These are phyloP conservation scores for Cutaneotrichosporon sp. DNA, from an alignment of 1,284 basidiomycete genomes.

Conservation along the genomic window DNA sequence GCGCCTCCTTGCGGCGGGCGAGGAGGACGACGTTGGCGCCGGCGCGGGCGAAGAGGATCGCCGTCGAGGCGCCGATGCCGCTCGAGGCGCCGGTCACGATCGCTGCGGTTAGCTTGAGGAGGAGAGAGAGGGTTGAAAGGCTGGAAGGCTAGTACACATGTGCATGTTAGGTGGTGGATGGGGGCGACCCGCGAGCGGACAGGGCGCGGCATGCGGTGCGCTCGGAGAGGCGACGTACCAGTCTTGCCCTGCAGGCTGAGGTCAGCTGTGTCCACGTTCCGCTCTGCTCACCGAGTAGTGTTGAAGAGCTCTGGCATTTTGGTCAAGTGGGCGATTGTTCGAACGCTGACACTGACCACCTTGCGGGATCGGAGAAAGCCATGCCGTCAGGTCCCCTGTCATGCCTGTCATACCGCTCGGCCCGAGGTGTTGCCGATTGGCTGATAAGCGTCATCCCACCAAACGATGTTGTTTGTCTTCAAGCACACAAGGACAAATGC, in stretches of 20 bases:
- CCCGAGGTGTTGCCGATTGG: conserved; percentile 5
- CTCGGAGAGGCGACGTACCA: conserved; percentile 12
- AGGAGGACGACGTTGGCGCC: conserved; percentile 65
- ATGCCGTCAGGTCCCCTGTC: neutral
- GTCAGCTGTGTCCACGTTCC: conserved; percentile 2
- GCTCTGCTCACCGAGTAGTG: conserved; percentile 21
- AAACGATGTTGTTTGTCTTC: neutral
- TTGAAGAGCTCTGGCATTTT: conserved; percentile 27
- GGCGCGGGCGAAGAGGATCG: conserved; percentile 59
- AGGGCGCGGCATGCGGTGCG: neutral
- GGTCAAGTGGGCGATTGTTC: neutral
- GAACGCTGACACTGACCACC: neutral
- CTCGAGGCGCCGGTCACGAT: conserved; percentile 53
- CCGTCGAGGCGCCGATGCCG: conserved; percentile 53
- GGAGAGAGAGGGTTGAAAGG: neutral
- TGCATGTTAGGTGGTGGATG: too few species aligned
- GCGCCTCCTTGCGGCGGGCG: conserved; percentile 59
- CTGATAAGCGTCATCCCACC: neutral
- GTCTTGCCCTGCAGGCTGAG: conserved; percentile 28
- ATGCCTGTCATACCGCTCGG: neutral
- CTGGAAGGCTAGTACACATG: too few species aligned
- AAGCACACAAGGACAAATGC: neutral
- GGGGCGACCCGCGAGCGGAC: neutral
- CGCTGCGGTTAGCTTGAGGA: conserved; percentile 25
- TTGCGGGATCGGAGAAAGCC: neutral